Evolutionary conservation across 805 yeast genomes (phyloP).

Genomic region (Spathaspora arborariae): DNA sequence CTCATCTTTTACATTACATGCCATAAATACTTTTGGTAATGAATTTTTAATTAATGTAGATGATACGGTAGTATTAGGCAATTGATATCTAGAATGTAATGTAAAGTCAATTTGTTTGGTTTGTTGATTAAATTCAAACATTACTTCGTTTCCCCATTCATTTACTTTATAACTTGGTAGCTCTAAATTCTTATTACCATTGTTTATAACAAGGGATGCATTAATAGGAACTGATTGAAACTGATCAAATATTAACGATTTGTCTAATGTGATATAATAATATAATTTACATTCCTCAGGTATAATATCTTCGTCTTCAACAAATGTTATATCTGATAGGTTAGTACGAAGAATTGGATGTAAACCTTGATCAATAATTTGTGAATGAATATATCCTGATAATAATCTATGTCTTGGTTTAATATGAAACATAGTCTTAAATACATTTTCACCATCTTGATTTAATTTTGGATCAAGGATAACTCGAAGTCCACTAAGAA

Average conservation of each 20-base stretch:
- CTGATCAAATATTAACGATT: conserved; percentile 34
- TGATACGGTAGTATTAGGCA: conserved; percentile 17
- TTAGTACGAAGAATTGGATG: conserved; percentile 31
- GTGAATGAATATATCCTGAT: background rate
- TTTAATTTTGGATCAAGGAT: conserved; percentile 16
- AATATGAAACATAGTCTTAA: conserved; percentile 38
- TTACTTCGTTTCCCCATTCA: conserved; percentile 39
- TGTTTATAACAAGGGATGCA: conserved; percentile 19
- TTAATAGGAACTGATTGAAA: conserved; percentile 28
- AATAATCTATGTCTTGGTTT: conserved; percentile 34
- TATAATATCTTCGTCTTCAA: conserved; percentile 18
- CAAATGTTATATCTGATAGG: conserved; percentile 5
- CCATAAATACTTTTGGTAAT: conserved; percentile 31
- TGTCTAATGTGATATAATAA: conserved; percentile 28
- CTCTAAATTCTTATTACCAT: conserved; percentile 36
- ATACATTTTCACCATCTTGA: conserved; percentile 17
- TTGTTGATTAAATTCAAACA: conserved; percentile 22
- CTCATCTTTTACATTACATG: conserved; percentile 30
- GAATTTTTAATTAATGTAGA: conserved; percentile 14
- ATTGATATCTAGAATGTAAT: conserved; percentile 39
- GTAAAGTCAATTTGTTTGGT: conserved; percentile 19
- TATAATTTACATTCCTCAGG: conserved; percentile 26
- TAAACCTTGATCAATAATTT: conserved; percentile 24
- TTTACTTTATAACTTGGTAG: conserved; percentile 34
- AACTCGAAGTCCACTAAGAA: conserved; percentile 34